phyloP scores from a whole-genome alignment of 2,329 filamentous ascomycete genomes.

The Ceratocystis cacaofunesta region DNA sequence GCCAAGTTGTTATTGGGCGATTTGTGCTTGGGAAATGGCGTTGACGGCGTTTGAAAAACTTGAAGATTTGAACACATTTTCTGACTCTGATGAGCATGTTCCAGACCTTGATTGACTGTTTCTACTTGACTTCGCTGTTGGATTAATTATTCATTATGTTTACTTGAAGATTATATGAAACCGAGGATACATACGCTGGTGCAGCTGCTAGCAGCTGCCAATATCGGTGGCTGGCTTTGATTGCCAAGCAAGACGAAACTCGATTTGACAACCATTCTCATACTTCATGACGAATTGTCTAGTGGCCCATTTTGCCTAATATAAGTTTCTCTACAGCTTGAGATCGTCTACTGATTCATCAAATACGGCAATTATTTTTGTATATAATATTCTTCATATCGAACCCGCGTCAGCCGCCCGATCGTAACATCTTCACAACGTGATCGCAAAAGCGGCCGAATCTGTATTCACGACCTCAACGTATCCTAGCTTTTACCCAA shows the following conservation, averaged over 20 bases:
- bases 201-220: neutral
- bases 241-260: neutral
- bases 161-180: no score
- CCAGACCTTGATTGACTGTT: neutral
- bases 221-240: neutral
- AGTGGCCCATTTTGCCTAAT: neutral
- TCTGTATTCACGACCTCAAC: neutral
- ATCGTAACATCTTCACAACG: neutral
- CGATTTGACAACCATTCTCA: neutral
- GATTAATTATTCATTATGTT: neutral
- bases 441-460: no score
- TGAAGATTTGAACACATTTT: neutral
- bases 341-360: no score
- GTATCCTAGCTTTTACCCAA: neutral
- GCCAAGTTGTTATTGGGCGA: neutral
- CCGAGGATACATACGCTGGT: neutral
- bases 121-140: neutral
- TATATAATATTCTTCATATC: neutral
- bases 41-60: conserved; percentile 12
- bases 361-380: neutral
- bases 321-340: neutral
- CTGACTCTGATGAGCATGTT: conserved; percentile 8
- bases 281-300: neutral
- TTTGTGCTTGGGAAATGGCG: conserved; percentile 10
- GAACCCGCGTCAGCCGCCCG: neutral